Evolutionary conservation across 768 basidiomycete genomes (phyloP).

Genomic region (Leucocoprinus leucothites): DNA sequence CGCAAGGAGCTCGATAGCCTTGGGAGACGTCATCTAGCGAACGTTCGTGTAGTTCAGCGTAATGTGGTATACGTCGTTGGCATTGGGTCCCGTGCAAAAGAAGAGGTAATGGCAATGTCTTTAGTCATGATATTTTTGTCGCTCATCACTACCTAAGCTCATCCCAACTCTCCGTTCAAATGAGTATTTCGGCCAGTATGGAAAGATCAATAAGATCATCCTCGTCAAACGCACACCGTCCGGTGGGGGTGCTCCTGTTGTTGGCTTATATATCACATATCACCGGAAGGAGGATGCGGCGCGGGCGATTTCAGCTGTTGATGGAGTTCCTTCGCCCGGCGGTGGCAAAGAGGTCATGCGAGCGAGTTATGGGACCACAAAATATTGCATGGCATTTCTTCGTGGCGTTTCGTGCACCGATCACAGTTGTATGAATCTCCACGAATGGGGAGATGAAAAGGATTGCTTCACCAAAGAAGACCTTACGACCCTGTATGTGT

Average conservation of each 20-base stretch:
- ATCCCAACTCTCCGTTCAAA: constrained; percentile 90
- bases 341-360: constrained; percentile 88
- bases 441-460: constrained; percentile 98
- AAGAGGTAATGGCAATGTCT: constrained; percentile 68
- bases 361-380: constrained; percentile 94
- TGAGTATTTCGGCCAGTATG: constrained; percentile 98
- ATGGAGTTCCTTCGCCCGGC: constrained; percentile 88
- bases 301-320: constrained; percentile 88
- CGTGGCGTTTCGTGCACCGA: constrained; percentile 82
- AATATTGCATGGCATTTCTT: constrained; percentile 96
- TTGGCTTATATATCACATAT: constrained; percentile 97
- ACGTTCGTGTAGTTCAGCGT: constrained; percentile 94
- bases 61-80: constrained; percentile 96
- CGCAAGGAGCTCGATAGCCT: constrained; percentile 91
- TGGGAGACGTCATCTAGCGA: constrained; percentile 82
- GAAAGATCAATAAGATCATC: constrained; percentile 94
- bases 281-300: constrained; percentile 93
- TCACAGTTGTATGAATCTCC: constrained; percentile 89
- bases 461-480: constrained; percentile 98
- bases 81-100: constrained; percentile 90
- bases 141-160: constrained; percentile 43
- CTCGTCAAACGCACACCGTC: constrained; percentile 85
- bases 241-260: constrained; percentile 66
- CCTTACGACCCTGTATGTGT: constrained; percentile 76
- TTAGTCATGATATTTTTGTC: constrained; percentile 2